Evolutionary conservation across 2,329 filamentous ascomycete species (phyloP).

Genomic region (Colletotrichum caudatum): DNA sequence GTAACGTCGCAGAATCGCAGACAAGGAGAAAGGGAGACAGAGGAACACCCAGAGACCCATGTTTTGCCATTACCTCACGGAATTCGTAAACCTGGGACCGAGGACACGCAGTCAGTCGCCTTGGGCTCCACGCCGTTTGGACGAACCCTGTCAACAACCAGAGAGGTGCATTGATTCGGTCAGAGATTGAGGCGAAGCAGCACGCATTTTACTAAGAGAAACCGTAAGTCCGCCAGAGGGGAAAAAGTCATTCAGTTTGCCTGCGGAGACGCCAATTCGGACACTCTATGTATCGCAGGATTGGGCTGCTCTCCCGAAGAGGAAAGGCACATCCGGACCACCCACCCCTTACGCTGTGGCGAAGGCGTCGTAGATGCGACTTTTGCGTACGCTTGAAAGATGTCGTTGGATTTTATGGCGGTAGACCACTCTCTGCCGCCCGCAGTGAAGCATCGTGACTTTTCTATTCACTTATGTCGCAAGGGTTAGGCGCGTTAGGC

Average conservation of each 20-base stretch:
- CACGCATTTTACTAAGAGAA: slow-evolving; percentile 13
- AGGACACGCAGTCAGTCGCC: slow-evolving; percentile 24
- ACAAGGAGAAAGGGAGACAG: slow-evolving; percentile 9
- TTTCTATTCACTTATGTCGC: slow-evolving; percentile 1
- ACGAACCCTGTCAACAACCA: slow-evolving; percentile 26
- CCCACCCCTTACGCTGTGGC: slow-evolving; percentile 10
- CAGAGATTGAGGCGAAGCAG: slow-evolving; percentile 11
- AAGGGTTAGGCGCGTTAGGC: slow-evolving; percentile 40
- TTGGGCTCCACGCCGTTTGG: slow-evolving; percentile 10
- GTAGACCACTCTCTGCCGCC: slow-evolving; percentile 29
- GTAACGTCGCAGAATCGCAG: slow-evolving; percentile 5
- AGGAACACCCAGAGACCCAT: slow-evolving; percentile 20
- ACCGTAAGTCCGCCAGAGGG: not conserved
- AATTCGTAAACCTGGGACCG: slow-evolving; percentile 42
- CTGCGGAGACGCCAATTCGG: slow-evolving; percentile 11
- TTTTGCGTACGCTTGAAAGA: not conserved
- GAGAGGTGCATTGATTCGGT: slow-evolving; percentile 1
- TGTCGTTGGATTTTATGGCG: slow-evolving; percentile 24
- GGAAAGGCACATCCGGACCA: not conserved
- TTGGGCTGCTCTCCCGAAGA: not conserved
- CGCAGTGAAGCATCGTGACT: slow-evolving; percentile 37
- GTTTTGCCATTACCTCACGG: slow-evolving; percentile 47
- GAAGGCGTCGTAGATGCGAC: not conserved
- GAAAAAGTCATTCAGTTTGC: slow-evolving; percentile 5
- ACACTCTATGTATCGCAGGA: not conserved